Evolutionary conservation across 75 land plant species (phyloP).

Genomic region (Pseudotsuga menziesii): DNA sequence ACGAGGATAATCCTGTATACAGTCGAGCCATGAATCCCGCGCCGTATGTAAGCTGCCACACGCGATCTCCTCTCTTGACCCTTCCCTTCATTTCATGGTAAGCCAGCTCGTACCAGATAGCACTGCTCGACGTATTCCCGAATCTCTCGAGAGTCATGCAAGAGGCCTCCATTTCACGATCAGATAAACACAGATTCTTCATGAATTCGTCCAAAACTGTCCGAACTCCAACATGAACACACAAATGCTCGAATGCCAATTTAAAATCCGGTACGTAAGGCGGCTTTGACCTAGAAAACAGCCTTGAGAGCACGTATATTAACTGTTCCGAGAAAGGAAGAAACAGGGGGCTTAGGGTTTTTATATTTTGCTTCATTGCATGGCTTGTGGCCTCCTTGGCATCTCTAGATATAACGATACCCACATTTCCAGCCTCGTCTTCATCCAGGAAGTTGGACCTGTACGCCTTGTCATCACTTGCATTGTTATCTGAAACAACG

Average conservation of each 20-base stretch:
- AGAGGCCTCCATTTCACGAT: constrained; percentile 65
- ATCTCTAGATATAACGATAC: no score
- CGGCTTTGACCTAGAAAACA: constrained; percentile 58
- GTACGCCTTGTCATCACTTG: constrained; percentile 20
- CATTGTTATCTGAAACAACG: constrained; percentile 30
- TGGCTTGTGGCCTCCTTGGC: no score
- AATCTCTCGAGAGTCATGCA: constrained; percentile 55
- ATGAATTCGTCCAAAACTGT: constrained; percentile 56
- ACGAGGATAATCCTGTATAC: no score
- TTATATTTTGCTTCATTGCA: no score
- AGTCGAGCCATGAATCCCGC: background rate
- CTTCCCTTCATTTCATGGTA: constrained; percentile 14
- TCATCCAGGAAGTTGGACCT: background rate
- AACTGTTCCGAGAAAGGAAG: no score
- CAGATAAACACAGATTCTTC: constrained; percentile 50
- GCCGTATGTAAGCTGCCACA: constrained; percentile 13
- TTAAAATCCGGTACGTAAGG: constrained; percentile 70
- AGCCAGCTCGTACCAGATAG: constrained; percentile 57
- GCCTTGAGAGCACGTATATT: no score
- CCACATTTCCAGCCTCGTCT: no score
- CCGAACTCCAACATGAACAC: constrained; percentile 47
- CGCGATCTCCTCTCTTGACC: constrained; percentile 10
- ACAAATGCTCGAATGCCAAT: constrained; percentile 70
- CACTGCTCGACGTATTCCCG: constrained; percentile 73
- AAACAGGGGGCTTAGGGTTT: no score